A percentile compares a stretch with the other conserved stretches of the same genome.
These are phyloP conservation scores for Heracleum sosnowskyi DNA, from an alignment of 129 eudicot species.

Conservation along the genomic window DNA sequence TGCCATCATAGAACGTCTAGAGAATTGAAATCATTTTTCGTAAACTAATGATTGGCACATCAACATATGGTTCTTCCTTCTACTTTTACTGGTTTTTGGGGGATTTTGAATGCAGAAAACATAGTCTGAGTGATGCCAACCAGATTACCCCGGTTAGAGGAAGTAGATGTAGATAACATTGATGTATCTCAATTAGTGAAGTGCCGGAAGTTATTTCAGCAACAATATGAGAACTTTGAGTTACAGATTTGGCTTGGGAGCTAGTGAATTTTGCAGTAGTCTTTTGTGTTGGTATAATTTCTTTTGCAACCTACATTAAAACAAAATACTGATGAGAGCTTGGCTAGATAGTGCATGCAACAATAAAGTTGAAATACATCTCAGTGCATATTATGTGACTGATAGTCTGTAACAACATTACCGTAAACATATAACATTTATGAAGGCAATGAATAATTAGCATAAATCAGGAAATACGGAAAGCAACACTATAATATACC, in stretches of 20 bases:
- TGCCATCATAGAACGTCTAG: background rate
- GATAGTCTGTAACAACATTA: background rate
- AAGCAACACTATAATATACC: background rate
- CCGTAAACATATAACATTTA: background rate
- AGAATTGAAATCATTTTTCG: background rate
- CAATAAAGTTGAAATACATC: background rate
- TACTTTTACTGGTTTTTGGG: constrained; percentile 53
- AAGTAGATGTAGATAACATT: too few relatives aligned
- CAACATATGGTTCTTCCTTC: constrained; percentile 40
- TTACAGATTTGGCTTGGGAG: constrained; percentile 44
- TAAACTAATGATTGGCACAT: background rate
- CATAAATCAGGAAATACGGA: background rate
- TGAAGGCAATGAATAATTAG: background rate
- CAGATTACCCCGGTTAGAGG: too few relatives aligned
- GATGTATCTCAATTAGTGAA: too few relatives aligned
- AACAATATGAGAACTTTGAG: constrained; percentile 27
- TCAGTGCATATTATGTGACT: background rate
- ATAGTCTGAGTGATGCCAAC: too few relatives aligned
- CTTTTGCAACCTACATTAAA: constrained; percentile 40
- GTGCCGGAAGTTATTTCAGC: constrained; percentile 28
- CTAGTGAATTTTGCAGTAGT: constrained; percentile 39
- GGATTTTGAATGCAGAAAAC: too few relatives aligned
- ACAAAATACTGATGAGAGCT: background rate
- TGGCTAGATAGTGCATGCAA: background rate
- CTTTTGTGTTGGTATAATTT: constrained; percentile 35